Evolutionary conservation across 495 filamentous ascomycete genomes (phyloP), one percentile per base, ranked within the genome.

Genomic region (Xylaria longipes): DNA sequence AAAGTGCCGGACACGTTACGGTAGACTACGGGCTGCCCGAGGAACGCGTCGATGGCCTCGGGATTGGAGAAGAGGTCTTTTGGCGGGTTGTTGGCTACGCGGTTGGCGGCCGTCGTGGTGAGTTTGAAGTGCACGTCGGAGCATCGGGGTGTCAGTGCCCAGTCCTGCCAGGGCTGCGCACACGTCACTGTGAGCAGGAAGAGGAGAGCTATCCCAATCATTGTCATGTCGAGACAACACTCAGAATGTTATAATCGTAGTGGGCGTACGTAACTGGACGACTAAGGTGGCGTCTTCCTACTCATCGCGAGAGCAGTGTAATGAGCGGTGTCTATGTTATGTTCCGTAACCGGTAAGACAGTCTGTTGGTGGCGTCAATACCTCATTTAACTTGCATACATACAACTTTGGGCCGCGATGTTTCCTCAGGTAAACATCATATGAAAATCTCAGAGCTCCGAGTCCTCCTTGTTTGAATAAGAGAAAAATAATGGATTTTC

Each of bases 1-100:
- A 66, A 66, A 39, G 63, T 48, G 63, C 63, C 63, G 3, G 63
- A 31, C 6, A 66, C 63, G 29, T 48, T 52, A 4, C 41, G 39
- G 41, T 46, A 48, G 17, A 25, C 63, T 4, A 48, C 63, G 15
- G 46, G 43, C 14, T 46, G 63, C 25, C 29, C 5, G 43, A 46
- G 25, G 29, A 48, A 46, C 11, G 63, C 43, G 27, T 52, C 39
- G 17, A 66, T 31, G 27, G 63, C 41, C 17, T 25, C 63, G 6
- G 63, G 43, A 20, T 33, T n/a, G n/a, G 46, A 45, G 63, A 48
- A 29, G 37, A 66, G 41, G 63, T 48, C 63, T 35, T 22, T 20
- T 3, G 63, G 63, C 5, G 63, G 63, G 41, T 66, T 15, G 14
- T 27, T 27, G 37, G 41, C 41, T n/a, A 66, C 46, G 25, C 46